Evolutionary conservation across 352 stramenopile species (phyloP), one percentile per base, ranked within the genome.

Genomic region (Pythium oligandrum): DNA sequence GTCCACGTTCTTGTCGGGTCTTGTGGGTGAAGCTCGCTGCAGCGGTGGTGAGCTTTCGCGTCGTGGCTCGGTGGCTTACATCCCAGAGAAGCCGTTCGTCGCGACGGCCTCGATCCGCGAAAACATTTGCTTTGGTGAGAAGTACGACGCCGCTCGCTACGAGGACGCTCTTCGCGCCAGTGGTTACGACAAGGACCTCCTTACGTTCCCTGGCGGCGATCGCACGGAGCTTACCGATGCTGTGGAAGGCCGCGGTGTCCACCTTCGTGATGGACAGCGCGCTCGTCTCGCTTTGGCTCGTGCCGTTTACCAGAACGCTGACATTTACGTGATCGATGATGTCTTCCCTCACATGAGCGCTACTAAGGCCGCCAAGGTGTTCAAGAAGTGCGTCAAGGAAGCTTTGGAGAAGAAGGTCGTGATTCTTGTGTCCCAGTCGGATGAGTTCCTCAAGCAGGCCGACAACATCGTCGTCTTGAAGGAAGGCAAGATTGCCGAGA

Each of bases 261-360:
- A 98, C 63, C 70, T 99, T 4, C 97, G 77, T 35, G 96, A 96
- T 9, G 97, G 97, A 4, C 96, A 99, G 71, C 97, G 97, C 53
- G 86, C 78, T 35, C 82, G 95, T 51, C 84, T 98, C 8, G 83
- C 86, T 7, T 73, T 99, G 3, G 97, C 97, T 35, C 81, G 97
- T 26, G 93, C 90, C 0, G 83, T 98, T 38, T 99, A 99, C 75
- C 71, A 86, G 53, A 67, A 96, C 50, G 81, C 91, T 1, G 95
- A 99, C 55, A 85, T 99, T 44, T 98, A 97, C 66, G 53, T 99
- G 11, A 70, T 99, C n/a, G 97, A 99, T 61, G 96, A 99, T 63
- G 86, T 96, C 36, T 68, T 99, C 10, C 91, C 84, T 26, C 96
- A 96, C 4, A 96, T 99, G 0, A 96, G 99, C 73, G 96, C 87